Evolutionary conservation across 768 basidiomycete genomes (phyloP), one percentile per base, ranked within the genome.

Genomic region (Boletellus ananas): DNA sequence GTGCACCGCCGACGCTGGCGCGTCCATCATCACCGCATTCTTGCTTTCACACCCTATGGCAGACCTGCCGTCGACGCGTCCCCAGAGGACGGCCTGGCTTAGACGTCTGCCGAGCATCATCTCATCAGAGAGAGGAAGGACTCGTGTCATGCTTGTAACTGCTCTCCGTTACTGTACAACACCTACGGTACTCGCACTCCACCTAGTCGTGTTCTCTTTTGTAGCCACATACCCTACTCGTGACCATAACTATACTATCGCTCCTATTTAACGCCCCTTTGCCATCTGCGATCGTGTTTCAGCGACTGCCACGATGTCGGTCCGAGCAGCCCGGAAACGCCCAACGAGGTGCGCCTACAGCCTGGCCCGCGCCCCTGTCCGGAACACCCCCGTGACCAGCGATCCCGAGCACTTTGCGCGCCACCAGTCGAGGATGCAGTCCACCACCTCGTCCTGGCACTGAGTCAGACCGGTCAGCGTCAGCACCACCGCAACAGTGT

Each of bases 391-490:
- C 17, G 85, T 81, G 52, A 66, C 72, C 40, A 88, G 64, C 39
- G 70, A 68, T 8, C 76, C 72, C n/a, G 66, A 67, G 49, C 73
- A 59, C 31, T 75, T 72, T 35, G 70, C 65, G 17, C 72, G 69
- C 76, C 78, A 81, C 89, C 89, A 92, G 34, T 80, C 79, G 23
- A 88, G 65, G 47, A 92, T 81, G 27, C 75, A 74, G 33, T 79
- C 78, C 17, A 87, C 80, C 13, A 91, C 74, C 44, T 87, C 79
- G 47, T 87, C 84, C 54, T 80, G 79, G 48, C 78, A 76, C 79
- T 79, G 53, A 11, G 38, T 27, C 34, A 34, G 45, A 17, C 10
- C 16, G 5, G 44, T 55, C n/a, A 57, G 31, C 23, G 23, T 47
- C 27, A n/a, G 43, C 31, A 47, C 34, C 23, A 16, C 45, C n/a